Conservation (phyloP, 208 protist species). For the Crithidia expoeki region DNA sequence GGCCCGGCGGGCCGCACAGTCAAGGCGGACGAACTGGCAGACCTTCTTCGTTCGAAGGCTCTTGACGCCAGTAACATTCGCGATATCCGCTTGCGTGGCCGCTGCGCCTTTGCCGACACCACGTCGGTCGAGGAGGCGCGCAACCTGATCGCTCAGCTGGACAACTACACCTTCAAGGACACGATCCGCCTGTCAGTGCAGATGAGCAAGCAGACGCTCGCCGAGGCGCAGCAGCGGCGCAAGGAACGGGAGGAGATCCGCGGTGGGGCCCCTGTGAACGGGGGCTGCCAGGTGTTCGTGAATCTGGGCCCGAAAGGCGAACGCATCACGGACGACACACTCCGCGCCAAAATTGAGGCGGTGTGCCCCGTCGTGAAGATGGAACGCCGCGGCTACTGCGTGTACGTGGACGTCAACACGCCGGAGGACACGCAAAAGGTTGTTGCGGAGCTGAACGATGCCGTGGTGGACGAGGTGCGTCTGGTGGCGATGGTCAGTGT, state of each 20-base stretch:
- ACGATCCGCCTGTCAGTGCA: slow-evolving; percentile 62
- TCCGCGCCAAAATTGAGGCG: slow-evolving; percentile 44
- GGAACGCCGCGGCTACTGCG: slow-evolving; percentile 62
- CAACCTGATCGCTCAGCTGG: slow-evolving; percentile 48
- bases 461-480: slow-evolving; percentile 54
- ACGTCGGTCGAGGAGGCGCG: slow-evolving; percentile 43
- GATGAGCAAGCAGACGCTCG: slow-evolving; percentile 44
- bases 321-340: slow-evolving; percentile 35
- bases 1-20: slow-evolving; percentile 49
- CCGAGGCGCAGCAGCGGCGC: slow-evolving; percentile 25
- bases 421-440: slow-evolving; percentile 40
- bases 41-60: slow-evolving; percentile 39
- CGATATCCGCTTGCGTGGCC: slow-evolving; percentile 66
- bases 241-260: slow-evolving; percentile 25
- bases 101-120: slow-evolving; percentile 79
- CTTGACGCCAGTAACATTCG: slow-evolving; percentile 16
- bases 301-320: slow-evolving; percentile 58
- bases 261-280: slow-evolving; percentile 1
- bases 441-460: slow-evolving; percentile 48
- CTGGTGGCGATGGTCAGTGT: slow-evolving; percentile 62
- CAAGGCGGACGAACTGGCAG: slow-evolving; percentile 25
- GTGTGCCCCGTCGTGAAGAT: slow-evolving; percentile 47
- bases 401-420: slow-evolving; percentile 55
- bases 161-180: slow-evolving; percentile 50
- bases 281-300: slow-evolving; percentile 48